Conservation (phyloP, 2,329 filamentous ascomycete species). For the Pochonia chlamydosporia region DNA sequence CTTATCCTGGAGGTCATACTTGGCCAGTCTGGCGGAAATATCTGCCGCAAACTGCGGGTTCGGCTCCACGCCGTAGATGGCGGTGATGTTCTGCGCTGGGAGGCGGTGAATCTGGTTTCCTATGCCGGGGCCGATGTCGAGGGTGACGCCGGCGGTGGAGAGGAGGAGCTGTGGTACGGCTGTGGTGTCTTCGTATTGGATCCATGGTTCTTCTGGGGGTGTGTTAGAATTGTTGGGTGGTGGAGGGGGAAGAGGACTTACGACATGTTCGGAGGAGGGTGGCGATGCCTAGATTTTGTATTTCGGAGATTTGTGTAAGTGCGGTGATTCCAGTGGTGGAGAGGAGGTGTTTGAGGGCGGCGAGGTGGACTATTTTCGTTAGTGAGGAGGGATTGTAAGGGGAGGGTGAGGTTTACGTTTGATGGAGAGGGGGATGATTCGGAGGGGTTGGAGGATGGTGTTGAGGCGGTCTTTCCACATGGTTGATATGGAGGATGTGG, state of each 20-base stretch:
- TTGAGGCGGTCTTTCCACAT: slow-evolving; percentile 2
- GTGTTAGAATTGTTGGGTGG: neutral
- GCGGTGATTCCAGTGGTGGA: neutral
- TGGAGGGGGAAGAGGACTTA: neutral
- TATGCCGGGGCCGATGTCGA: slow-evolving; percentile 38
- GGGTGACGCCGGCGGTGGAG: slow-evolving; percentile 23
- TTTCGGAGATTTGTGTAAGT: neutral
- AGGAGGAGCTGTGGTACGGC: neutral
- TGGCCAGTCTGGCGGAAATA: slow-evolving; percentile 23
- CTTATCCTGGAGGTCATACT: slow-evolving; percentile 24
- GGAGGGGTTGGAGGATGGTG: neutral
- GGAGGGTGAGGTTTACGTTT: neutral
- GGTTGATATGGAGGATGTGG: too few species aligned
- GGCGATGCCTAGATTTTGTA: neutral
- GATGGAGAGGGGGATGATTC: neutral
- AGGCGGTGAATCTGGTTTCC: slow-evolving; percentile 37
- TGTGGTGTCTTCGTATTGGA: slow-evolving; percentile 3
- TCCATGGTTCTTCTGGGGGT: neutral
- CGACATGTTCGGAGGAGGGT: neutral
- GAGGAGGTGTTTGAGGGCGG: neutral
- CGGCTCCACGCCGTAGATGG: slow-evolving; percentile 35
- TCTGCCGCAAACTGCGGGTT: slow-evolving; percentile 26
- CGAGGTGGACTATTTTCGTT: neutral
- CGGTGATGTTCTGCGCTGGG: slow-evolving; percentile 22
- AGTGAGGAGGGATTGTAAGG: neutral